Evolutionary conservation across 2,329 filamentous ascomycete genomes (phyloP).

Genomic region (Colletotrichum godetiae): DNA sequence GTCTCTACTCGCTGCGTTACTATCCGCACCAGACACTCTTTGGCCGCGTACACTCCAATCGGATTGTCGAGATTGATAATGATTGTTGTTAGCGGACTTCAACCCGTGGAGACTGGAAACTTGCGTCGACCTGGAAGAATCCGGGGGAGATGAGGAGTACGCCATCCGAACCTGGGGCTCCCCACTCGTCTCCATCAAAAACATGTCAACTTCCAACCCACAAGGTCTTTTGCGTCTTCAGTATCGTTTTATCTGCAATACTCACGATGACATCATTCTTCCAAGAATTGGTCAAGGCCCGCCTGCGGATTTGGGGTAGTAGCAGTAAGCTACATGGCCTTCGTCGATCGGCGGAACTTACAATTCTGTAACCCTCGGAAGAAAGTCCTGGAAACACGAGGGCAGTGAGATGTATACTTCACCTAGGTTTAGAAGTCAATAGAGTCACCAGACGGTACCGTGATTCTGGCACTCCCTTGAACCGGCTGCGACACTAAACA

Average conservation of each 20-base stretch:
- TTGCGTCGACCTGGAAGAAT: not conserved
- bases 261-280: not conserved
- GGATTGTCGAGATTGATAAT: slow-evolving; percentile 2
- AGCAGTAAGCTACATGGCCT: too few species aligned
- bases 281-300: not conserved
- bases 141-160: not conserved
- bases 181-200: not conserved
- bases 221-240: too few species aligned
- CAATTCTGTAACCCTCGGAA: too few species aligned
- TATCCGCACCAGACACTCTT: too few species aligned
- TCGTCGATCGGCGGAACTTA: not conserved
- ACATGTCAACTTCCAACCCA: not conserved
- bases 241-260: not conserved
- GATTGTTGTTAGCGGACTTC: not conserved
- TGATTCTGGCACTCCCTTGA: not conserved
- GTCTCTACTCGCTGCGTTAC: too few species aligned
- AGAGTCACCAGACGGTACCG: not conserved
- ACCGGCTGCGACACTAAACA: not conserved
- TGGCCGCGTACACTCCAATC: not conserved
- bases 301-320: not conserved
- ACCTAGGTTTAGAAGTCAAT: too few species aligned
- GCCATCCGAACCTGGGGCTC: not conserved
- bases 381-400: too few species aligned
- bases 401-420: too few species aligned
- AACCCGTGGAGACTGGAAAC: not conserved